phyloP scores from a whole-genome alignment of 2,329 filamentous ascomycete genomes.

The Teratosphaeria nubilosa region DNA sequence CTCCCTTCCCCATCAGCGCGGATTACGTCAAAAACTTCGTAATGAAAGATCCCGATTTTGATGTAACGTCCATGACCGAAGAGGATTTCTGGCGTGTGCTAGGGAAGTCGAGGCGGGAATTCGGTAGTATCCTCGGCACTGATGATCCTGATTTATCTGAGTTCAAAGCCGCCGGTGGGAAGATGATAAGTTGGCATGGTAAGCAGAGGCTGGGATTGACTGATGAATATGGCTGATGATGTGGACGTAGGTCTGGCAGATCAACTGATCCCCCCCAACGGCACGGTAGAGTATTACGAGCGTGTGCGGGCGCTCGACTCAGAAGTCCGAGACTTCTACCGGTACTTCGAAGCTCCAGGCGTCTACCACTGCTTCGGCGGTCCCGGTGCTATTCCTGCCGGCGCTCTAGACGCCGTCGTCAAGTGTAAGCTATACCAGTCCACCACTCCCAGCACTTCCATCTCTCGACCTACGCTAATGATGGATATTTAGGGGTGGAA shows the following conservation, averaged over 20 bases:
- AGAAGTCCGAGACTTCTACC: slow-evolving; percentile 25
- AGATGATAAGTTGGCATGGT: slow-evolving; percentile 37
- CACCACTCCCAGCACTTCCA: too few relatives aligned
- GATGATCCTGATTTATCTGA: slow-evolving; percentile 27
- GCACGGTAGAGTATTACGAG: slow-evolving; percentile 30
- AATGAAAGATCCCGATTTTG: slow-evolving; percentile 21
- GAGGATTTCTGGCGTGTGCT: slow-evolving; percentile 15
- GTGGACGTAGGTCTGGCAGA: slow-evolving; percentile 24
- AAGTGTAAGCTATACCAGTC: slow-evolving; percentile 4
- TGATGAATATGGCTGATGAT: background rate
- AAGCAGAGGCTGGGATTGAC: background rate
- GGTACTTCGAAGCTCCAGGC: slow-evolving; percentile 31
- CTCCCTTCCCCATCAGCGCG: slow-evolving; percentile 21
- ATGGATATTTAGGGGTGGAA: slow-evolving; percentile 16
- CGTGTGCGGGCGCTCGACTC: slow-evolving; percentile 21
- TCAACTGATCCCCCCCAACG: slow-evolving; percentile 28
- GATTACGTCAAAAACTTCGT: slow-evolving; percentile 29
- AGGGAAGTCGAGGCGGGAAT: slow-evolving; percentile 18
- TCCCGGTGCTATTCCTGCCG: slow-evolving; percentile 14
- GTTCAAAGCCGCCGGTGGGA: slow-evolving; percentile 29
- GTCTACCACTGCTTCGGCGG: slow-evolving; percentile 29
- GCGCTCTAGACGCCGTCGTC: slow-evolving; percentile 10
- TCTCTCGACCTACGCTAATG: slow-evolving; percentile 1
- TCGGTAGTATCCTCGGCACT: slow-evolving; percentile 28
- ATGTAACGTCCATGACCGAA: slow-evolving; percentile 23